Conservation (phyloP, 2,329 filamentous ascomycete species). For the Fusarium nygamai region DNA sequence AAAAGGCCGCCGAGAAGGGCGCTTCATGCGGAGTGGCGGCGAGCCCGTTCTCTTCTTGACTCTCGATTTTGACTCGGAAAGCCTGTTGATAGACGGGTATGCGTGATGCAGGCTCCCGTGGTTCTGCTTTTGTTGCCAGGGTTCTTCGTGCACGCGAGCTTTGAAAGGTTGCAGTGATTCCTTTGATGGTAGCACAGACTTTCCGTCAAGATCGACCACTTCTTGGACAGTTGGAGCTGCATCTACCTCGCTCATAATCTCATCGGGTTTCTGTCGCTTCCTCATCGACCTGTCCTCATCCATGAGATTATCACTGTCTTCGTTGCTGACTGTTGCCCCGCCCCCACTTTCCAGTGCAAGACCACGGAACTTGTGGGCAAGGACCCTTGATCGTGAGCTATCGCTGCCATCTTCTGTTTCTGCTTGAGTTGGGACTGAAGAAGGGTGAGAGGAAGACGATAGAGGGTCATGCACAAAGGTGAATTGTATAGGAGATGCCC, state of each 20-base stretch:
- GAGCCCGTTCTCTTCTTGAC: slow-evolving; percentile 50
- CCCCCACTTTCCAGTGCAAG: slow-evolving; percentile 60
- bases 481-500: slow-evolving; percentile 53
- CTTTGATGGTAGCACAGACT: background rate
- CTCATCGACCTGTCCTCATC: slow-evolving; percentile 42
- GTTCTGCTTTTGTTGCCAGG: slow-evolving; percentile 21
- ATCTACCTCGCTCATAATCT: slow-evolving; percentile 46
- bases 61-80: slow-evolving; percentile 53
- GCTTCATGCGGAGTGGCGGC: slow-evolving; percentile 50
- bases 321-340: slow-evolving; percentile 50
- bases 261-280: slow-evolving; percentile 53
- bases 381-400: slow-evolving; percentile 63
- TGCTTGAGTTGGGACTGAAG: slow-evolving; percentile 33
- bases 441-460: slow-evolving; percentile 37
- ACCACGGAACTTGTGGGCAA: slow-evolving; percentile 61
- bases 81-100: slow-evolving; percentile 52
- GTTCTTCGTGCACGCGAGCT: background rate
- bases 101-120: slow-evolving; percentile 44
- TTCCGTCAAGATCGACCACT: slow-evolving; percentile 15
- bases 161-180: background rate
- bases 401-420: slow-evolving; percentile 57
- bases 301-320: slow-evolving; percentile 44
- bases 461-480: slow-evolving; percentile 59
- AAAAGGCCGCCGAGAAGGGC: slow-evolving; percentile 24
- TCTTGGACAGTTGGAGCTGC: slow-evolving; percentile 15